These are phyloP conservation scores for Acanthamoeba lenticulata DNA, from an alignment of 208 protist species.

Conservation along the genomic window DNA sequence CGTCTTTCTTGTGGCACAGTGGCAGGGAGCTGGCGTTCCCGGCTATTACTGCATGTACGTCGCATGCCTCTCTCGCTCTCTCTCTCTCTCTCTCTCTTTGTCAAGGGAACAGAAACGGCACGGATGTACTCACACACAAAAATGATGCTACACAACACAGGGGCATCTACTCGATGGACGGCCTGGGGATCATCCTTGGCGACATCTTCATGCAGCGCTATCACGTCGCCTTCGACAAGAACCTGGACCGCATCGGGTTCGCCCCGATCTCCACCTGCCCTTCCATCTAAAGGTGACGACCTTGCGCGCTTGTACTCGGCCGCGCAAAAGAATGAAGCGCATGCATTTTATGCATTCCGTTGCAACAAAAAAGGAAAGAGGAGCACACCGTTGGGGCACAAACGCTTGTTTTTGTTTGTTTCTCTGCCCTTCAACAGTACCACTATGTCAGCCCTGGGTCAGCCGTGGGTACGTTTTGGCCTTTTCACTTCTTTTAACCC, in stretches of 20 bases:
- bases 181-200: neutral
- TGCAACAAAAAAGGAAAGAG: too few species aligned
- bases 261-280: neutral
- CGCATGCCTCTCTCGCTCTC: neutral
- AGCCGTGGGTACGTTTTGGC: too few species aligned
- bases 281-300: neutral
- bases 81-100: neutral
- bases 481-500: neutral
- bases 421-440: too few species aligned
- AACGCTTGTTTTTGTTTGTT: too few species aligned
- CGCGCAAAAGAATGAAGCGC: too few species aligned
- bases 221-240: conserved; percentile 11
- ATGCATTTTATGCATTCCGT: too few species aligned
- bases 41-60: neutral
- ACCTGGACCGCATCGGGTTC: neutral
- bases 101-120: too few species aligned
- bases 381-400: too few species aligned
- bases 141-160: neutral
- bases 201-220: conserved; percentile 49
- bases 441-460: too few species aligned
- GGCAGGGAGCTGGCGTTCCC: neutral
- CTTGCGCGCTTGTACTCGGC: neutral
- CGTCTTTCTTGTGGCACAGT: neutral
- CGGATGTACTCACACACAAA: too few species aligned
- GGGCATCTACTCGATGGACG: neutral